Base-by-base conservation (phyloP, 1,139 yeast species). In the Sugiyamaella novakii region DNA sequence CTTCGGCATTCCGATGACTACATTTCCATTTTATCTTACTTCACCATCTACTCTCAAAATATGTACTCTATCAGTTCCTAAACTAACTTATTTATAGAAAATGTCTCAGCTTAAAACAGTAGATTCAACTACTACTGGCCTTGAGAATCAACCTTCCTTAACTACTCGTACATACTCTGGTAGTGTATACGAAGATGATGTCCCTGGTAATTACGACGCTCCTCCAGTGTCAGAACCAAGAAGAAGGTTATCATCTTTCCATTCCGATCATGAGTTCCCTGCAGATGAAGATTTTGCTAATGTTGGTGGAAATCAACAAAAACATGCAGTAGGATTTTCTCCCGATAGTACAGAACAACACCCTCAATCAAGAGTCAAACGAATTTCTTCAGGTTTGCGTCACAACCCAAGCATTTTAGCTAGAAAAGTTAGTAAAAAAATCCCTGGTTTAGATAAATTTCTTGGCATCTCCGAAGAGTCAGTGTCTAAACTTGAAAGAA, bases 391-490 rank as follows among this genome's bases (percentile, higher is more conserved):
- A 5, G 45, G 34, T 11, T 21, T 47, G 18, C 35, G 43, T 5
- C 43, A 29, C 35, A 42, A 31, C 12, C 47, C 47, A 7, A 21
- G 28, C 17, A 18, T 25, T 7, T 18, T 51, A 36, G 52, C 54
- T 11, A 45, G 60, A n/a, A 47, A 52, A 27, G 41, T 59, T 36
- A 50, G 59, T 35, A 54, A 56, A 39, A 52, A 49, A 29, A 46
- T 59, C 14, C 62, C 62, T 2, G 54, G 55, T 4, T 42, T 59
- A 43, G 55, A 54, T 19, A 49, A 52, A 21, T 36, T 56, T n/a
- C 49, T 59, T 14, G 59, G 56, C 10, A 36, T 51, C 21, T 47
- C 40, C 6, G 50, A 50, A 6, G 57, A 49, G 7, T 21, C 34
- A 8, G 33, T 49, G 15, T 49, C 57, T 12, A 34, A 46, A 4